A percentile compares a stretch with the other conserved stretches of the same genome.
Evolutionary conservation across 2,329 filamentous ascomycete genomes (phyloP).

Genomic region (Dichotomopilus funicola): DNA sequence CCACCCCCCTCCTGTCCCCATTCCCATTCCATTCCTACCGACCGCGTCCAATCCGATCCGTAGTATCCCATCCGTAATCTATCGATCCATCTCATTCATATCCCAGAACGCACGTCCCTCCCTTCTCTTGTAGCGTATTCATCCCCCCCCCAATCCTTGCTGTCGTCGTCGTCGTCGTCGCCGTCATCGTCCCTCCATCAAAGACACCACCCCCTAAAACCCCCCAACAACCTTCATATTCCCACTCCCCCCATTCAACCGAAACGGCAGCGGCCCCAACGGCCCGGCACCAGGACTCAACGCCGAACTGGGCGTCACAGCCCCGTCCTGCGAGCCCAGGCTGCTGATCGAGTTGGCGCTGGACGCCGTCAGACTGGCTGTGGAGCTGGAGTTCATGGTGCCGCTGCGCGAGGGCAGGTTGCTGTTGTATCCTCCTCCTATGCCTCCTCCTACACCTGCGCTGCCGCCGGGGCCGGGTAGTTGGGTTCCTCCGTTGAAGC

Average conservation of each 20-base stretch:
- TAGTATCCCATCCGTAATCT: no score
- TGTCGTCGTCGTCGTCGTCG: no score
- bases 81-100: no score
- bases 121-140: no score
- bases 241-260: constrained; percentile 24
- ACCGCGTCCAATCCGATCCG: background rate
- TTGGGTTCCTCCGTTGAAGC: background rate
- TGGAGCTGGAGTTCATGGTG: constrained; percentile 53
- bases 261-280: constrained; percentile 23
- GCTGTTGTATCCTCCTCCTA: background rate
- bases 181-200: background rate
- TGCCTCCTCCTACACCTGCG: constrained; percentile 23
- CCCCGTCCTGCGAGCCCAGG: constrained; percentile 26
- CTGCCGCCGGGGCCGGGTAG: constrained; percentile 23
- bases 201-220: constrained; percentile 17
- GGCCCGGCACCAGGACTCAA: constrained; percentile 24
- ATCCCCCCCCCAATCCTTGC: no score
- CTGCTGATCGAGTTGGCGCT: constrained; percentile 36
- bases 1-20: background rate
- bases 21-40: background rate
- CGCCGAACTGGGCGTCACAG: constrained; percentile 27
- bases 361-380: constrained; percentile 48
- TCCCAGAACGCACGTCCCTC: no score
- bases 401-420: constrained; percentile 39
- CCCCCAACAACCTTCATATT: constrained; percentile 21